These are phyloP conservation scores for Blastobotrys mokoenaii DNA, from an alignment of 805 yeast genomes.

Conservation along the genomic window DNA sequence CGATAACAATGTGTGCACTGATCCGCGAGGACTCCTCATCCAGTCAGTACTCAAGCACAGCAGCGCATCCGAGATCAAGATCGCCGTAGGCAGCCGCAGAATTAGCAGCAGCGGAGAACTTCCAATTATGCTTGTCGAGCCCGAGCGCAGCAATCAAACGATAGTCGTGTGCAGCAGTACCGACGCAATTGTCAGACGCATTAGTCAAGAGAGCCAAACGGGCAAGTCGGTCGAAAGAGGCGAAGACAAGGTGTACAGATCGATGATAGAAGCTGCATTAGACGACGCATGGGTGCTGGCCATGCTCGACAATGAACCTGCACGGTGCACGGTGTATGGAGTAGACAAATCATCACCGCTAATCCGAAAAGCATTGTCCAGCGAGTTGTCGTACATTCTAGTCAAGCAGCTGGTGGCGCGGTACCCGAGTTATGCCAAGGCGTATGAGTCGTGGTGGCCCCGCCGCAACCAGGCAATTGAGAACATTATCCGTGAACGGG, in stretches of 20 bases:
- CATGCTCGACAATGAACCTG: constrained; percentile 8
- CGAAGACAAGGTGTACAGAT: not conserved
- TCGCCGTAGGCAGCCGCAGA: constrained; percentile 4
- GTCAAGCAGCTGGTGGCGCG: constrained; percentile 10
- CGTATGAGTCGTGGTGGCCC: constrained; percentile 4
- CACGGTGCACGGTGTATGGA: constrained; percentile 8
- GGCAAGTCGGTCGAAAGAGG: not conserved
- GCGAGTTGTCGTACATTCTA: constrained; percentile 6
- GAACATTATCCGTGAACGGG: constrained; percentile 7
- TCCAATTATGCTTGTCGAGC: constrained; percentile 12
- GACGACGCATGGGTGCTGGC: constrained; percentile 16
- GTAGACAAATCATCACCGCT: constrained; percentile 7
- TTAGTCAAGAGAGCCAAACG: not conserved
- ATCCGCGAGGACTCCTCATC: constrained; percentile 24
- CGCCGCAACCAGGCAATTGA: not conserved
- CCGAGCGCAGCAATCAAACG: constrained; percentile 2
- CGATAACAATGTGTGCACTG: constrained; percentile 18
- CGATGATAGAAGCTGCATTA: constrained; percentile 11
- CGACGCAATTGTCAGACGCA: constrained; percentile 4
- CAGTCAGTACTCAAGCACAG: constrained; percentile 14
- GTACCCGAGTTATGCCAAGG: constrained; percentile 9
- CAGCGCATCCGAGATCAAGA: not conserved
- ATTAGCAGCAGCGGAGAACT: constrained; percentile 11
- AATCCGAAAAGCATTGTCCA: constrained; percentile 3
- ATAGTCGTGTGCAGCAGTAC: constrained; percentile 3